phyloP scores from a whole-genome alignment of 2,329 filamentous ascomycete species.

The Torrubiella hemipterigena region DNA sequence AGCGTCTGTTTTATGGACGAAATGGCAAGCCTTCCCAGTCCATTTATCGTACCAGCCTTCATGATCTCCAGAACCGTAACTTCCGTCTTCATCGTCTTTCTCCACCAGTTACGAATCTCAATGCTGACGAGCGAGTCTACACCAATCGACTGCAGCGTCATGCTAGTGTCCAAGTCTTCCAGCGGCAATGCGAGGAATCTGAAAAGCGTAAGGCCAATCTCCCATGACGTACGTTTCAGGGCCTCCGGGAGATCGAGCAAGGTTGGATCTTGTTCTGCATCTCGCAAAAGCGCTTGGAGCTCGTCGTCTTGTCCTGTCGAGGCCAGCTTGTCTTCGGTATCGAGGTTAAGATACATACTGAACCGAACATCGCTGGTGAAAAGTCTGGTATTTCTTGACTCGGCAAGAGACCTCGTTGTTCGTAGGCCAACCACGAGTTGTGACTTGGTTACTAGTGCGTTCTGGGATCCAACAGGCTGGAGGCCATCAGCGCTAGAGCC shows the following conservation, averaged over 20 bases:
- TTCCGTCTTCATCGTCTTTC: constrained; percentile 1
- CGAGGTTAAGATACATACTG: neutral
- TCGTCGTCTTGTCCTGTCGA: neutral
- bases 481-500: neutral
- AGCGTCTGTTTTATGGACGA: neutral
- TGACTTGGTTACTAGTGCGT: neutral
- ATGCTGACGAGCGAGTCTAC: constrained; percentile 8
- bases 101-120: constrained; percentile 8
- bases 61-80: constrained; percentile 4
- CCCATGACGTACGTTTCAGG: neutral
- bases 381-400: neutral
- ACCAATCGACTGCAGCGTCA: constrained; percentile 4
- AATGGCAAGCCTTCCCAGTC: neutral
- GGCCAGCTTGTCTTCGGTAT: neutral
- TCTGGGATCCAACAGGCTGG: neutral
- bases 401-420: neutral
- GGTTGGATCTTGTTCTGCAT: neutral
- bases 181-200: constrained; percentile 1
- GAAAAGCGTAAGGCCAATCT: constrained; percentile 4
- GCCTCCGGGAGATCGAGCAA: neutral
- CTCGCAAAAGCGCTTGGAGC: neutral
- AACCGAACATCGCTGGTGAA: neutral
- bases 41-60: constrained; percentile 1
- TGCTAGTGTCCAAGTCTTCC: constrained; percentile 4
- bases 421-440: neutral